Base-by-base conservation (phyloP, 73 alveolate species). In the Stentor coeruleus region DNA sequence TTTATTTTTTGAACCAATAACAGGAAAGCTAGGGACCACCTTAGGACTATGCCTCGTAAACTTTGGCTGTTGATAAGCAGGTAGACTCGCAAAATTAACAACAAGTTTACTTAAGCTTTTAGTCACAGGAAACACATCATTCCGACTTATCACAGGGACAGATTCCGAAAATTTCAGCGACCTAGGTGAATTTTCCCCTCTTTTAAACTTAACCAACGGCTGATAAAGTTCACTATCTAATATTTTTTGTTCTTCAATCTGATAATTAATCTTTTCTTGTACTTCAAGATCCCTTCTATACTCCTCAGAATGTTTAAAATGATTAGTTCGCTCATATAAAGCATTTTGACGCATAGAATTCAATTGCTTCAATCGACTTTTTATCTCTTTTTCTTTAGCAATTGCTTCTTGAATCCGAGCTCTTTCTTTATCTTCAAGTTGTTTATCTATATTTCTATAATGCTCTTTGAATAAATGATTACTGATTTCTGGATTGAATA, bases 11-110 rank as follows among this genome's bases (percentile, higher is more conserved):
- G n/a, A n/a, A 20, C 79, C 79, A 20, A 31, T 66, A 31, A 66
- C 37, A 66, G 79, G 79, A 66, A 26, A 66, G 39, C 79, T 66
- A 14, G 79, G 40, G 15, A 26, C 42, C 14, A 66, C 36, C 37
- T 66, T 66, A 37, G 79, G 79, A 2, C 79, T 66, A 1, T 2
- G n/a, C 37, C 33, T 66, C 14, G 79, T 66, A 66, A 28, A 66
- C 37, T 66, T 66, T 20, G 79, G 79, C 79, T 66, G 79, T 40
- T 66, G 79, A 66, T 28, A 66, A 6, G 66, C 66, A 11, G 6
- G 66, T 20, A 49, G 20, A 11, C 20, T 6, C 6, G 28, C 20
- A 6, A 49, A 49, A 6, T 49, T 20, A 49, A 20, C 28, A 49
- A 20, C 20, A 20, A 49, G 6, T 49, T 20, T 49, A 49, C 20